Base-by-base conservation (phyloP, 306 rosid genomes). In the Dicorynia guianensis region DNA sequence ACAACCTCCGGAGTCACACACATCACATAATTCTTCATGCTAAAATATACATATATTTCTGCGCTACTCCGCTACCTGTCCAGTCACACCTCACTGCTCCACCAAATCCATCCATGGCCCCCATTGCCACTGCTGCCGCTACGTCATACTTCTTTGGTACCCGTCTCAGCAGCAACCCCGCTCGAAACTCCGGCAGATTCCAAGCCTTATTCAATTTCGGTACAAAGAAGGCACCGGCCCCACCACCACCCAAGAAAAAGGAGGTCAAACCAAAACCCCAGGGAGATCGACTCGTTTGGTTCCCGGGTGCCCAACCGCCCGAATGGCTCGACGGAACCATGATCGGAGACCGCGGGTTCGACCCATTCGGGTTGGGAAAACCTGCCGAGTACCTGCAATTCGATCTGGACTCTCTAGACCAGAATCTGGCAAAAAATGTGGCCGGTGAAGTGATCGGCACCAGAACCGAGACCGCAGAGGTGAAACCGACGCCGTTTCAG, bases 331-430 rank as follows among this genome's bases (percentile, higher is more conserved):
- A 90, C 61, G 94, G 96, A 0, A 46, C 85, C 8, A 8, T 82
- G 80, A 72, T 89, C 13, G 93, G 94, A 0, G 97, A 90, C 77
- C 82, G 91, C 3, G 93, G 97, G 9, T 92, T 90, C 36, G 96
- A 92, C 38, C 97, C 92, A 0, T 73, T 92, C 0, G 91, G 93
- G 44, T 43, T 92, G 0, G 86, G 83, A 2, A 92, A 79, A 18
- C 97, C 97, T 0, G 92, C 87, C 0, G 93, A 93, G 87, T 93
- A 88, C 69, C 53, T 93, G 48, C 96, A 93, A 78, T 93, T 15
- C 62, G 97, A 90, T 3, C 59, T 80, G 54, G 97, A 92, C 74
- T 83, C 87, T 14, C 71, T 92, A 79, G 97, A 92, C 84, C 97
- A 90, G 89, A 92, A 92, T 65, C 69, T 92, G 71, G 91, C 93